Conservation (phyloP, 1,284 basidiomycete species). For the Melanopsichium pennsylvanicum region DNA sequence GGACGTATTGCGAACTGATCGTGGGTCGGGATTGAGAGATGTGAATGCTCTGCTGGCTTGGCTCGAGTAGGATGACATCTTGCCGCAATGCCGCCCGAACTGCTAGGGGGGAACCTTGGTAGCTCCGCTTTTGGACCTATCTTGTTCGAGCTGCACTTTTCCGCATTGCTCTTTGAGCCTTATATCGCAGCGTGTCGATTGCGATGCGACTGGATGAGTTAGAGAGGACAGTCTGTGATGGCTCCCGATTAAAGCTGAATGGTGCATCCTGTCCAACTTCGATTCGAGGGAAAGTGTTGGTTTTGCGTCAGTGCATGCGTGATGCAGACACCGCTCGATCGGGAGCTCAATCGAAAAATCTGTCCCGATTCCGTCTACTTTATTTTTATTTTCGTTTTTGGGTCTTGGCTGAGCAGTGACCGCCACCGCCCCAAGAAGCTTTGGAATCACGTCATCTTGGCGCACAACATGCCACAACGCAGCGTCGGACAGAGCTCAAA, state of each 20-base stretch:
- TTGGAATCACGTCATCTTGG: slow-evolving; percentile 19
- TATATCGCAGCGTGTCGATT: too few species aligned
- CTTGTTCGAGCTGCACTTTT: not conserved
- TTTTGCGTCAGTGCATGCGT: slow-evolving; percentile 21
- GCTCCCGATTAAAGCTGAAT: too few species aligned
- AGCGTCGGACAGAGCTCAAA: not conserved
- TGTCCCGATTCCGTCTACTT: slow-evolving; percentile 20
- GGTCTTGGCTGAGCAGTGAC: not conserved
- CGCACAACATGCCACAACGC: not conserved
- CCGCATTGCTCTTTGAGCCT: too few species aligned
- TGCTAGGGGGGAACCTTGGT: not conserved
- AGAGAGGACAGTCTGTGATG: too few species aligned
- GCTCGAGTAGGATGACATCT: slow-evolving; percentile 23
- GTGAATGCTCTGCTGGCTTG: too few species aligned
- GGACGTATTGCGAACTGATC: too few species aligned
- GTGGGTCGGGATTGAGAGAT: too few species aligned
- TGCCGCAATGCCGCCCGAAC: not conserved
- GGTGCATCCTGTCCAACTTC: too few species aligned
- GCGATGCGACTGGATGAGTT: too few species aligned
- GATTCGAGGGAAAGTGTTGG: too few species aligned
- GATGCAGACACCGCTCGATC: not conserved
- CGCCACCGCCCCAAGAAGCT: not conserved
- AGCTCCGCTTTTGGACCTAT: not conserved
- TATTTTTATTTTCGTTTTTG: slow-evolving; percentile 5
- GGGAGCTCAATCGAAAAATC: not conserved